Base-by-base conservation (phyloP, 208 protist genomes). In the Acanthamoeba castellanii region DNA sequence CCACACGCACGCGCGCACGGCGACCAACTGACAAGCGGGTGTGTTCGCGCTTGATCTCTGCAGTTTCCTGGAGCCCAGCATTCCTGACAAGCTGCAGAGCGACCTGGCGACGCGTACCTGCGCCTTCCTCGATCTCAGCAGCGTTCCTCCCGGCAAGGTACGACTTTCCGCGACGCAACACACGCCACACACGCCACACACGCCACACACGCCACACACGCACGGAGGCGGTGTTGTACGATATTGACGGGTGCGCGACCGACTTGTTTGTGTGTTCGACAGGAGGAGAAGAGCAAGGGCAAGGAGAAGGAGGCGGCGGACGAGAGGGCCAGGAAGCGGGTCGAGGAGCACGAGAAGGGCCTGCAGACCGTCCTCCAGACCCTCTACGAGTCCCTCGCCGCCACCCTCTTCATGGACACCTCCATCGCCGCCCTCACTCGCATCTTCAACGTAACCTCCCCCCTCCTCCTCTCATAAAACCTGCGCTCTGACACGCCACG, bases 351-450 rank as follows among this genome's bases (percentile, higher is more conserved):
- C 50, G 42, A 52, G n/a, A 61, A 88, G n/a, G 32, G 50, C 30
- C 30, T 92, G 13, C 85, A 92, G 85, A 25, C 22, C 57, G 37
- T 92, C 42, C 30, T 55, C 5, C 50, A 76, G 57, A 50, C 42
- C 2, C 57, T 96, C 7, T 94, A 97, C 30, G 95, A 81, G 45
- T n/a, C 95, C 30, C 72, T 97, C 20, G 82, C 94, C 6, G 89
- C 94, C 11, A 72, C 95, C 22, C 16, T 96, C 0, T 94, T 72
- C 8, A 96, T 92, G 74, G 92, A 96, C 64, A 64, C 96, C 9
- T 84, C 94, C 0, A 92, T 96, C 1, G 84, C 57, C 22, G 76
- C 70, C 57, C 76, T 96, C 42, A 74, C 59, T 25, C 76, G 96
- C 82, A 78, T 96, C 47, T 76, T 96, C 76, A 59, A 64, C 59